Evolutionary conservation across 2,329 filamentous ascomycete species (phyloP).

Genomic region (Colletotrichum tropicicola): DNA sequence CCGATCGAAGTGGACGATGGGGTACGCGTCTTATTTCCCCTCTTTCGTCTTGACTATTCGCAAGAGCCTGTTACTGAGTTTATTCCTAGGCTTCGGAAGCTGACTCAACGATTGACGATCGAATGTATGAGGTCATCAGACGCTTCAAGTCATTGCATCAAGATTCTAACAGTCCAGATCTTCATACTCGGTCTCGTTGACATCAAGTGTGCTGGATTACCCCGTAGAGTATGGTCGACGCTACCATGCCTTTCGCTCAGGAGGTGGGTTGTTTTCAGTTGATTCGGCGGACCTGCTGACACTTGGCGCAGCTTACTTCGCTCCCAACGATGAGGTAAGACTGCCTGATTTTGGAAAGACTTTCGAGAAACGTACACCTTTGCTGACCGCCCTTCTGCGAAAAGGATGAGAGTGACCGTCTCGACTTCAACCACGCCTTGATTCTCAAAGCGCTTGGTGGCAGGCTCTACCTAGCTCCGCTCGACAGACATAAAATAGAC

Average conservation of each 20-base stretch:
- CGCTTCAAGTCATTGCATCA: not conserved
- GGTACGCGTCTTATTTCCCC: not conserved
- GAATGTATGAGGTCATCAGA: not conserved
- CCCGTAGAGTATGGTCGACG: conserved; percentile 27
- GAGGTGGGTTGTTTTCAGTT: not conserved
- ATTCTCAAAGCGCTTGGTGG: not conserved
- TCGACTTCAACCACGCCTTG: conserved; percentile 11
- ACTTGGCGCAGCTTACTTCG: conserved; percentile 34
- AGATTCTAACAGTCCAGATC: conserved; percentile 1
- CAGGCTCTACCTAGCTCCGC: conserved; percentile 14
- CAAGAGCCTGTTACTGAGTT: not conserved
- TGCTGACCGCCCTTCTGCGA: not conserved
- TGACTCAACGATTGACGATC: conserved; percentile 12
- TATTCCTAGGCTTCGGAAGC: not conserved
- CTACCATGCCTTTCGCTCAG: conserved; percentile 28
- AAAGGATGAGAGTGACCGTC: conserved; percentile 16
- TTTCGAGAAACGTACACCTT: not conserved
- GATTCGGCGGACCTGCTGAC: not conserved
- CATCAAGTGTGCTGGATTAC: conserved; percentile 24
- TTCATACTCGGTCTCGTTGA: conserved; percentile 17
- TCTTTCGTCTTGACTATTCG: not conserved
- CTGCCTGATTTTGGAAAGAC: not conserved
- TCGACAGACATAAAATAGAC: conserved; percentile 5
- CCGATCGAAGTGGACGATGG: not conserved
- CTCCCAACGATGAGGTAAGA: conserved; percentile 46